A percentile compares a stretch with the other conserved stretches of the same genome.
Conservation (phyloP, 2,329 filamentous ascomycete species). For the Thermomyces lanuginosus region DNA sequence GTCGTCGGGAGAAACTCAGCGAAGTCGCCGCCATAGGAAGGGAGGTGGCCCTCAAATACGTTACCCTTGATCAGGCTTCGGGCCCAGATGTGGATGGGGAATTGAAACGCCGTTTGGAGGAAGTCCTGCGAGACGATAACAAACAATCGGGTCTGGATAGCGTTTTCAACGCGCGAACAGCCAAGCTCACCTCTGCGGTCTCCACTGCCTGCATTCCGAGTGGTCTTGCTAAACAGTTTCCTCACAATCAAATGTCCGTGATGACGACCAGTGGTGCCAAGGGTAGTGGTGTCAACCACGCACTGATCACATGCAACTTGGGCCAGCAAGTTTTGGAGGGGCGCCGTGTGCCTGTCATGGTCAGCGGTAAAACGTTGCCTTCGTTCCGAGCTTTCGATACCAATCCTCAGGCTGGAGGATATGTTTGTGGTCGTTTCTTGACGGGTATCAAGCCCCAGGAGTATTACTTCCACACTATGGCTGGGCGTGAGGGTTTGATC, state of each 20-base stretch:
- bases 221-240: slow-evolving; percentile 80
- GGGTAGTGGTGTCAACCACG: slow-evolving; percentile 82
- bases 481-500: slow-evolving; percentile 91
- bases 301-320: slow-evolving; percentile 92
- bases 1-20: slow-evolving; percentile 51
- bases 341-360: slow-evolving; percentile 87
- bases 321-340: slow-evolving; percentile 95
- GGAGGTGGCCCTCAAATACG: slow-evolving; percentile 70
- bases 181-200: slow-evolving; percentile 57
- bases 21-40: slow-evolving; percentile 55
- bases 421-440: slow-evolving; percentile 90
- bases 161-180: slow-evolving; percentile 58
- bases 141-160: slow-evolving; percentile 87
- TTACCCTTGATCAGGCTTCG: slow-evolving; percentile 55
- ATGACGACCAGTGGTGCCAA: slow-evolving; percentile 98
- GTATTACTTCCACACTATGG: slow-evolving; percentile 99
- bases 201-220: slow-evolving; percentile 64
- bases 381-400: slow-evolving; percentile 91
- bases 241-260: slow-evolving; percentile 94
- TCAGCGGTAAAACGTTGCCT: slow-evolving; percentile 88
- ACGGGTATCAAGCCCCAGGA: slow-evolving; percentile 94
- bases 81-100: slow-evolving; percentile 51
- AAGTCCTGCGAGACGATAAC: slow-evolving; percentile 73
- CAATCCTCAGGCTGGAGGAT: slow-evolving; percentile 74
- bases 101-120: slow-evolving; percentile 63